Evolutionary conservation across 2,329 filamentous ascomycete genomes (phyloP), one percentile per base, ranked within the genome.

Genomic region (Xylogone sp.): DNA sequence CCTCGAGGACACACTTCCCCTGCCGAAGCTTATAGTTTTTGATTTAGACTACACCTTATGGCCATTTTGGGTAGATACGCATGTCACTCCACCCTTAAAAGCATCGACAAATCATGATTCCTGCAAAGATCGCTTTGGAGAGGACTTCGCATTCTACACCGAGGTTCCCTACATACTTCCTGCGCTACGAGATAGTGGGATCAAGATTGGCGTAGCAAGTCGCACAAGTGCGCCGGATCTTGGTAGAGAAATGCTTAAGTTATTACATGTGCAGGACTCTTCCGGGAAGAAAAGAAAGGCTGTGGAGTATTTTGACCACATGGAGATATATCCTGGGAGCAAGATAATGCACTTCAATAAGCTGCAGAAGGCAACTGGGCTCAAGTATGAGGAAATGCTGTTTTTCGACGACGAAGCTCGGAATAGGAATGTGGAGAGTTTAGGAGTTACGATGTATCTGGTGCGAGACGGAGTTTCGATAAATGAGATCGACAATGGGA

Each of bases 31-130:
- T 59, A 80, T 97, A 62, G 88, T 94, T 57, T 97, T 97, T 73
- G 94, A 97, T 69, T 83, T 97, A 56, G 93, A 97, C 77, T 97
- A 97, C 77, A 97, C 94, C 0, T 78, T 97, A n/a, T 97, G 93
- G 94, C 91, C 92, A 3, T 97, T 97, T 72, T 97, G 93, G 93
- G 86, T 96, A 1, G 94, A 97, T 74, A 96, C 91, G 3, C 92
- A 97, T 71, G 87, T 94, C 61, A 82, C 83, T 21, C 80, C 84
- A 6, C 92, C 91, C 0, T 72, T 96, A 18, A 78, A 79, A 58
- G 62, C 75, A 6, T 72, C 75, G 49, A 51, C 72, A 0, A 56
- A 69, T 69, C 71, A 73, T 65, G 53, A 65, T 61, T 56, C 66
- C 60, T 47, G 74, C 70, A 70, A 72, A 19, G 83, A 86, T 67